phyloP scores from a whole-genome alignment of 2,329 filamentous ascomycete genomes.

The Sporothrix mexicana region DNA sequence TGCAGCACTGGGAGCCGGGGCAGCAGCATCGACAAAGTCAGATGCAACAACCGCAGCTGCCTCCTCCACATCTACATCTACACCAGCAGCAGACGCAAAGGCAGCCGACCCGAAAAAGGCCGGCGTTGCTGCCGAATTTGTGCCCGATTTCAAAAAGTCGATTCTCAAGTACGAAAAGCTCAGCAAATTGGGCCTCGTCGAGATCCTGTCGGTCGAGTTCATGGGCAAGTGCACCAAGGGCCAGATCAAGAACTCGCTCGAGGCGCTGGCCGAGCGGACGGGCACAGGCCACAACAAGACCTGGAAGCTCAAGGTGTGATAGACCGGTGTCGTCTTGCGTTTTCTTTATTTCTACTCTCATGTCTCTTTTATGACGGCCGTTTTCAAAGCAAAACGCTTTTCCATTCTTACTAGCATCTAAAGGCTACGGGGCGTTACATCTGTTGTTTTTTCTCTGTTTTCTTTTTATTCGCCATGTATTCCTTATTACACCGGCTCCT shows the following conservation, averaged over 20 bases:
- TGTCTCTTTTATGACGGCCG: background rate
- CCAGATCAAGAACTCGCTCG: slow-evolving; percentile 73
- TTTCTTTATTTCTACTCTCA: background rate
- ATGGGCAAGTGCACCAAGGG: slow-evolving; percentile 68
- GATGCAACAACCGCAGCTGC: background rate
- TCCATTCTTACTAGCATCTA: background rate
- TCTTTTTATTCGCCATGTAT: too few relatives aligned
- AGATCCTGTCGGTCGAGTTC: slow-evolving; percentile 76
- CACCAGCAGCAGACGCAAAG: slow-evolving; percentile 17
- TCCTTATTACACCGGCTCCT: background rate
- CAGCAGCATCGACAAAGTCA: background rate
- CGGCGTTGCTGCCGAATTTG: slow-evolving; percentile 62
- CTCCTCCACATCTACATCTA: background rate
- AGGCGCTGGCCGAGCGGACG: slow-evolving; percentile 67
- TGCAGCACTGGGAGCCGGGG: slow-evolving; percentile 31
- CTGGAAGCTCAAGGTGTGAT: slow-evolving; percentile 57
- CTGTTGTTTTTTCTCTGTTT: background rate
- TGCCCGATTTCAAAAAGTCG: slow-evolving; percentile 70
- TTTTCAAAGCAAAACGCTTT: background rate
- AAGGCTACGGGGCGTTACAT: background rate
- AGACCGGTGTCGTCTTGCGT: background rate
- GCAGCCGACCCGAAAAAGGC: slow-evolving; percentile 40
- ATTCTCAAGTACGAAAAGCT: slow-evolving; percentile 64
- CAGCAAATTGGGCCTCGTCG: slow-evolving; percentile 75
- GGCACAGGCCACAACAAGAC: slow-evolving; percentile 61